Conservation (phyloP, 345 rosid genomes). For the Fremontodendron californicum region DNA sequence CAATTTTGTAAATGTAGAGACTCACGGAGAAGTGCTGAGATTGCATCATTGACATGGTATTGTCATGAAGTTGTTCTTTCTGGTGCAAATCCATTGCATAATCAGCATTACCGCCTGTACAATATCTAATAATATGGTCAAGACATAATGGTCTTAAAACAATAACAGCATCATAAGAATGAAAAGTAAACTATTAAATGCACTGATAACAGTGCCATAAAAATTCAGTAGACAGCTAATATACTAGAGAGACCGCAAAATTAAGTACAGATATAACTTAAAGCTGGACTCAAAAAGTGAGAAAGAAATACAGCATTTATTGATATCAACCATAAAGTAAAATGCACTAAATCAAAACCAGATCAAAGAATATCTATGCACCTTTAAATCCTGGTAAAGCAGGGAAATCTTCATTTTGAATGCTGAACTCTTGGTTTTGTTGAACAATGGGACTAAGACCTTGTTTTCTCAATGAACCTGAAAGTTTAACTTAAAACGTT, state of each 20-base stretch:
- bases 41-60: conserved; percentile 92
- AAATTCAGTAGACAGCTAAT: neutral
- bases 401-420: conserved; percentile 99
- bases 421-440: conserved; percentile 99
- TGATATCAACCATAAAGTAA: neutral
- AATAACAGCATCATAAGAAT: neutral
- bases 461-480: conserved; percentile 90
- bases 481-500: conserved; percentile 9
- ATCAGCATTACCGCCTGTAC: conserved; percentile 91
- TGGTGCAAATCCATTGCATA: conserved; percentile 89
- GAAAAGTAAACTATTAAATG: neutral
- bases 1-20: conserved; percentile 9
- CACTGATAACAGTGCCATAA: neutral
- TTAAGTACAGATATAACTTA: neutral
- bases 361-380: conserved; percentile 29
- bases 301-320: neutral
- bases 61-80: conserved; percentile 95
- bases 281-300: neutral
- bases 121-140: conserved; percentile 38
- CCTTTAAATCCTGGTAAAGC: conserved; percentile 99
- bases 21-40: conserved; percentile 96
- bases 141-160: neutral
- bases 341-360: neutral
- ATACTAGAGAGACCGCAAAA: neutral
- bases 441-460: conserved; percentile 84